These are phyloP conservation scores for Tolypocladium album DNA, from an alignment of 2,329 filamentous ascomycete species.

Conservation along the genomic window DNA sequence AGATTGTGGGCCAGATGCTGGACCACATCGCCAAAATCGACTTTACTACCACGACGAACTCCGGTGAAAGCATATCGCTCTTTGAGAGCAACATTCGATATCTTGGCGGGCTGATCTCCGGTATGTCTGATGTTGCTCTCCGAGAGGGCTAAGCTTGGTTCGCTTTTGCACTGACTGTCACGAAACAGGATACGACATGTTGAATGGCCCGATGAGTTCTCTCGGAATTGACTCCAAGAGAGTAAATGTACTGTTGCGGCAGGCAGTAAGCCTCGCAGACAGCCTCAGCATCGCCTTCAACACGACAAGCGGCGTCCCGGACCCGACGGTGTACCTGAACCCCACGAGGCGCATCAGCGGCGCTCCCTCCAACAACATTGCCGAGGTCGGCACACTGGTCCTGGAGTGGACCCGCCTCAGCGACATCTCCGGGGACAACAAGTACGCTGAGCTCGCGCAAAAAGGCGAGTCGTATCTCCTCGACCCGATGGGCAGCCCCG, in stretches of 20 bases:
- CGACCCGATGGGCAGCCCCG: slow-evolving; percentile 41
- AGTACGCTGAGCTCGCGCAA: slow-evolving; percentile 57
- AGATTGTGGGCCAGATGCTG: slow-evolving; percentile 61
- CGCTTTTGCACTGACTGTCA: not conserved
- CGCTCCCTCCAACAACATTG: slow-evolving; percentile 55
- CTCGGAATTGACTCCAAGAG: slow-evolving; percentile 31
- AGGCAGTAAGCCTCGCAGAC: slow-evolving; percentile 60
- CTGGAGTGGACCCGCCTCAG: slow-evolving; percentile 77
- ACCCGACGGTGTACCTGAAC: slow-evolving; percentile 54
- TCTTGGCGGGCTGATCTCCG: slow-evolving; percentile 68
- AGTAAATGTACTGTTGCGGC: slow-evolving; percentile 50
- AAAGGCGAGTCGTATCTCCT: slow-evolving; percentile 62
- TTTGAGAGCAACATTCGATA: slow-evolving; percentile 92
- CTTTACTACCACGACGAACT: slow-evolving; percentile 45
- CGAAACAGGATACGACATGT: slow-evolving; percentile 51
- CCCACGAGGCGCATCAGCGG: slow-evolving; percentile 37
- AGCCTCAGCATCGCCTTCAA: slow-evolving; percentile 68
- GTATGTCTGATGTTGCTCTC: slow-evolving; percentile 19
- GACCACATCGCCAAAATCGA: slow-evolving; percentile 60
- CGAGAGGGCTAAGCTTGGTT: too few relatives aligned
- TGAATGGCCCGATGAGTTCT: slow-evolving; percentile 52
- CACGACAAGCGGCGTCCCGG: slow-evolving; percentile 63
- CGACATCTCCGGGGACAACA: slow-evolving; percentile 57
- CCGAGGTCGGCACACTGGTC: slow-evolving; percentile 66
- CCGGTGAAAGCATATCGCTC: slow-evolving; percentile 50